Evolutionary conservation across 352 stramenopile genomes (phyloP).

Genomic region (Phytophthora kernoviae): DNA sequence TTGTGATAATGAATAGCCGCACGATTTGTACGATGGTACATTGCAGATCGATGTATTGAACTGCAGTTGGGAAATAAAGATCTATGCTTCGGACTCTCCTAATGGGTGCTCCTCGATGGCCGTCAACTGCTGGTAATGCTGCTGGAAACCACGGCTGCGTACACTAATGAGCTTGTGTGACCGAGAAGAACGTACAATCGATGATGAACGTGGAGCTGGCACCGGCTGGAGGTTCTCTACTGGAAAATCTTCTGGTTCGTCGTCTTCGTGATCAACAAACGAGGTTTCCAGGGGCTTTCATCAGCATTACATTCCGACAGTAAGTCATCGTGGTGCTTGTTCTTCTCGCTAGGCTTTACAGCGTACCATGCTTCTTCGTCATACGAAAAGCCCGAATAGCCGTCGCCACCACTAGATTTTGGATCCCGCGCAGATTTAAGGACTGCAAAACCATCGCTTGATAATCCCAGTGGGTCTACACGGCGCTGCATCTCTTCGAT

Average conservation of each 20-base stretch:
- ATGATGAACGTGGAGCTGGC: constrained; percentile 6
- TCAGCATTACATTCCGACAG: constrained; percentile 11
- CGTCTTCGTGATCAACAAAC: constrained; percentile 27
- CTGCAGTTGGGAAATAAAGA: not conserved
- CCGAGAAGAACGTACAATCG: constrained; percentile 8
- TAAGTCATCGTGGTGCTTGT: constrained; percentile 14
- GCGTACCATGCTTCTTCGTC: constrained; percentile 33
- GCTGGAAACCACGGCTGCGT: constrained; percentile 44
- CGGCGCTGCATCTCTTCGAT: constrained; percentile 39
- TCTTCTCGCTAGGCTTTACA: constrained; percentile 31
- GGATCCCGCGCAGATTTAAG: constrained; percentile 30
- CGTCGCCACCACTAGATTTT: constrained; percentile 16
- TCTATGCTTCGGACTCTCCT: constrained; percentile 32
- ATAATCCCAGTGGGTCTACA: constrained; percentile 23
- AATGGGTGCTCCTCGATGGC: constrained; percentile 47
- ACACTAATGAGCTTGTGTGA: constrained; percentile 62
- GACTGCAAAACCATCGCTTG: constrained; percentile 40
- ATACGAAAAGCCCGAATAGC: constrained; percentile 11
- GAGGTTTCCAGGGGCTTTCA: constrained; percentile 22
- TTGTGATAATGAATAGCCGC: constrained; percentile 50
- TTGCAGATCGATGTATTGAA: constrained; percentile 5
- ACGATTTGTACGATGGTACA: not conserved
- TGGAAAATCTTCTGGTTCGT: constrained; percentile 15
- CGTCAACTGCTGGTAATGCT: constrained; percentile 32
- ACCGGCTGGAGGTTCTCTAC: constrained; percentile 10